Conservation (phyloP, 2,329 filamentous ascomycete species). For the Scytalidium sp. region DNA sequence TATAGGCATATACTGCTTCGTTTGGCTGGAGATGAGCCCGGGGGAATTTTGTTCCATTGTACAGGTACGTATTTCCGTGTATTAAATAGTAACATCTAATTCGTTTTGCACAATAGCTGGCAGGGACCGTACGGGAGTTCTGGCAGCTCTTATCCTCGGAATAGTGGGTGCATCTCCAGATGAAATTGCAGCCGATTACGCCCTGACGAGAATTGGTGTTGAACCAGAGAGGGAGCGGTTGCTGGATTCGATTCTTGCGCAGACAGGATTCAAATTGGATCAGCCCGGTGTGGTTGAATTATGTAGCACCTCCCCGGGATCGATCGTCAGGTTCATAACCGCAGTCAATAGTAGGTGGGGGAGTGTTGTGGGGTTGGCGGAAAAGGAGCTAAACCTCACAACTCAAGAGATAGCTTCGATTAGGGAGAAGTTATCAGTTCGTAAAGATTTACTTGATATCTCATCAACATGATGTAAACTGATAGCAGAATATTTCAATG, state of each 20-base stretch:
- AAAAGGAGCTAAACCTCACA: neutral
- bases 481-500: no score
- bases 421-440: neutral
- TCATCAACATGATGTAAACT: no score
- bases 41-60: slow-evolving; percentile 51
- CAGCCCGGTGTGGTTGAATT: neutral
- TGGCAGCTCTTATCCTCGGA: slow-evolving; percentile 37
- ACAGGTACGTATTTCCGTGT: slow-evolving; percentile 28
- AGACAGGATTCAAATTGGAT: slow-evolving; percentile 23
- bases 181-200: slow-evolving; percentile 45
- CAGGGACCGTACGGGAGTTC: neutral
- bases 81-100: neutral
- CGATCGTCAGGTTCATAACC: neutral
- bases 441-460: no score
- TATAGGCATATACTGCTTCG: slow-evolving; percentile 34
- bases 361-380: neutral
- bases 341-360: neutral
- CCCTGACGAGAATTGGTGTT: slow-evolving; percentile 51
- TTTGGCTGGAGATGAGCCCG: slow-evolving; percentile 45
- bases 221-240: slow-evolving; percentile 49
- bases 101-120: neutral
- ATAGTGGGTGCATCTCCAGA: slow-evolving; percentile 45
- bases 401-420: neutral
- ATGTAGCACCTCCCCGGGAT: neutral
- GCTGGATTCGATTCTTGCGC: slow-evolving; percentile 37